Conservation (phyloP, 345 rosid genomes). For the Arabidopsis arenosa region DNA sequence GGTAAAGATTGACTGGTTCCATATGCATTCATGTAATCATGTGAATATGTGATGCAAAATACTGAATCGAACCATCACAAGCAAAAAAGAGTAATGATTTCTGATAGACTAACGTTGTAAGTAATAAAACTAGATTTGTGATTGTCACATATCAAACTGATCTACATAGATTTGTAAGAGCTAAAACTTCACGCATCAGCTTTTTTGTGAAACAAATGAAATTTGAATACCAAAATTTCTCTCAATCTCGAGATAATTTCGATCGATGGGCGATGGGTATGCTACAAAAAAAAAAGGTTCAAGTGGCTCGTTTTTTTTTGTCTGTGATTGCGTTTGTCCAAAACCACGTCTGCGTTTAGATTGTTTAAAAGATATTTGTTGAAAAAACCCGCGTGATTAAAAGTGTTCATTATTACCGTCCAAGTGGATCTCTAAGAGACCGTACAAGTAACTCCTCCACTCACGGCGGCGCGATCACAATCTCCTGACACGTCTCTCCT, state of each 20-base stretch:
- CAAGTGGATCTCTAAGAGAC: slow-evolving; percentile 42
- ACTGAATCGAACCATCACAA: slow-evolving; percentile 7
- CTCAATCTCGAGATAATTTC: no score
- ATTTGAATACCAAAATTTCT: not conserved
- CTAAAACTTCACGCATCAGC: not conserved
- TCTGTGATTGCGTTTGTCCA: not conserved
- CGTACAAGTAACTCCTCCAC: slow-evolving; percentile 26
- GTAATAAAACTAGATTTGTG: not conserved
- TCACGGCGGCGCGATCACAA: slow-evolving; percentile 15
- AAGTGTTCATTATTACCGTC: slow-evolving; percentile 19
- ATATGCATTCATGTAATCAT: not conserved
- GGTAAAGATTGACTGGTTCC: not conserved
- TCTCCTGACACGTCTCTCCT: slow-evolving; percentile 36
- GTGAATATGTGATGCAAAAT: slow-evolving; percentile 9
- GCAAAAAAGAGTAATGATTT: not conserved
- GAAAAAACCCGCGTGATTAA: slow-evolving; percentile 20
- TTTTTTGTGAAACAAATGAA: not conserved
- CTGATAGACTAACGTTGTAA: not conserved
- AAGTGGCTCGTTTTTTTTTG: no score
- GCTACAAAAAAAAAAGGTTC: no score
- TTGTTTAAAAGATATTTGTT: slow-evolving; percentile 20
- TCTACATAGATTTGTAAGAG: not conserved
- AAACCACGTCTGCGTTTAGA: slow-evolving; percentile 19
- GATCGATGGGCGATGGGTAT: no score
- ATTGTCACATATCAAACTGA: not conserved